These are phyloP conservation scores for Pseudocercospora vitis DNA, from an alignment of 2,329 filamentous ascomycete genomes.

Conservation along the genomic window DNA sequence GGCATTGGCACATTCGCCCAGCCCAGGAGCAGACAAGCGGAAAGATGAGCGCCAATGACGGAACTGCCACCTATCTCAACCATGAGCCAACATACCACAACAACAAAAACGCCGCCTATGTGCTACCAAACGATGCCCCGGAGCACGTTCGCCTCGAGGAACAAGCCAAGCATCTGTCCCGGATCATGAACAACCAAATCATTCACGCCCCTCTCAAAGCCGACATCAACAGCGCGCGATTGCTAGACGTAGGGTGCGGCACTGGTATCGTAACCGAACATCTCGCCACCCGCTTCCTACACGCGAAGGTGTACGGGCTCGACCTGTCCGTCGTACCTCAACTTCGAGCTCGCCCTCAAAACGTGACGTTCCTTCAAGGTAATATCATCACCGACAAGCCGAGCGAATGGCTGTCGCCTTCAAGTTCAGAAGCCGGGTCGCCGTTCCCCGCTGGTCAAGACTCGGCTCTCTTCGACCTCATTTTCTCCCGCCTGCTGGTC, in stretches of 20 bases:
- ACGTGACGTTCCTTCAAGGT: conserved; percentile 20
- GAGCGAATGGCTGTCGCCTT: conserved; percentile 1
- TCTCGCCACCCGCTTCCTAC: conserved; percentile 19
- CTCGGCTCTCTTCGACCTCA: conserved; percentile 20
- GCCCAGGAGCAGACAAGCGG: no score
- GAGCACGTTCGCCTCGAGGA: conserved; percentile 28
- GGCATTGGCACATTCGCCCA: no score
- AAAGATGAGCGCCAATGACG: conserved; percentile 4
- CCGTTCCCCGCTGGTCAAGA: not conserved
- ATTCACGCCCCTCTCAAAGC: conserved; percentile 25
- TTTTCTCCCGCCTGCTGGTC: conserved; percentile 29
- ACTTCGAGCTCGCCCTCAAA: conserved; percentile 12
- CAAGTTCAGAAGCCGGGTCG: not conserved
- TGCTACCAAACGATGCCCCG: conserved; percentile 21
- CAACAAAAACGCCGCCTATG: conserved; percentile 16
- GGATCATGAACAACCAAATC: conserved; percentile 27
- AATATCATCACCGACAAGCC: conserved; percentile 14
- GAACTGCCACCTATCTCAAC: conserved; percentile 7
- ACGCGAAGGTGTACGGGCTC: conserved; percentile 38
- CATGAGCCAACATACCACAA: conserved; percentile 14
- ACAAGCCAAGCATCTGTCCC: conserved; percentile 23
- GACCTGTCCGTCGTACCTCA: conserved; percentile 36
- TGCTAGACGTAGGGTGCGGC: conserved; percentile 35
- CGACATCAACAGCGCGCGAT: conserved; percentile 29
- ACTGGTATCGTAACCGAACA: conserved; percentile 32